These are phyloP conservation scores for Coemansia sp. DNA, from an alignment of 192 early-diverging fungal species.

Conservation along the genomic window DNA sequence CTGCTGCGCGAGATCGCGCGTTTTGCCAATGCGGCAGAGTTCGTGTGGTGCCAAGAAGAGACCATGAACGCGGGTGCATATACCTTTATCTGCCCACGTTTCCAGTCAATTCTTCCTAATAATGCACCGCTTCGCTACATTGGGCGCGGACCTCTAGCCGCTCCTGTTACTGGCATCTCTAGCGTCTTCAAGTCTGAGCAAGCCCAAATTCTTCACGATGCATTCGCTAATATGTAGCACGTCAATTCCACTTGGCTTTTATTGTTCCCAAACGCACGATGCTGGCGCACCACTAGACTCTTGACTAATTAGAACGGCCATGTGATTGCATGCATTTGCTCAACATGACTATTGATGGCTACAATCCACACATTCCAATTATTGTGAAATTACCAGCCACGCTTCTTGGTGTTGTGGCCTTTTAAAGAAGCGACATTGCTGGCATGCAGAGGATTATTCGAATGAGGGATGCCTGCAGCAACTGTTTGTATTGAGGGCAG, in stretches of 20 bases:
- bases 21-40: conserved; percentile 65
- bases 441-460: neutral
- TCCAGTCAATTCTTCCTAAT: conserved; percentile 71
- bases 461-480: neutral
- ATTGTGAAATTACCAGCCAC: neutral
- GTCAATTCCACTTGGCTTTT: neutral
- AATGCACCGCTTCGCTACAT: conserved; percentile 60
- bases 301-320: neutral
- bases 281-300: neutral
- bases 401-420: neutral
- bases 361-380: neutral
- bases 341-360: neutral
- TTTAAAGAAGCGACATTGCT: neutral
- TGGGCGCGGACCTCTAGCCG: conserved; percentile 70
- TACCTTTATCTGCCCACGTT: conserved; percentile 81
- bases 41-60: conserved; percentile 87
- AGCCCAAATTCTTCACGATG: conserved; percentile 56
- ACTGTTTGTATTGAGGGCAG: neutral
- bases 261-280: neutral
- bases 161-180: conserved; percentile 78
- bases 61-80: conserved; percentile 92
- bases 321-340: neutral
- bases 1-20: conserved; percentile 61
- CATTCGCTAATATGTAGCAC: conserved; percentile 30
- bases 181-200: conserved; percentile 69